phyloP scores from a whole-genome alignment of 345 rosid genomes.

The Citrus trifoliata region DNA sequence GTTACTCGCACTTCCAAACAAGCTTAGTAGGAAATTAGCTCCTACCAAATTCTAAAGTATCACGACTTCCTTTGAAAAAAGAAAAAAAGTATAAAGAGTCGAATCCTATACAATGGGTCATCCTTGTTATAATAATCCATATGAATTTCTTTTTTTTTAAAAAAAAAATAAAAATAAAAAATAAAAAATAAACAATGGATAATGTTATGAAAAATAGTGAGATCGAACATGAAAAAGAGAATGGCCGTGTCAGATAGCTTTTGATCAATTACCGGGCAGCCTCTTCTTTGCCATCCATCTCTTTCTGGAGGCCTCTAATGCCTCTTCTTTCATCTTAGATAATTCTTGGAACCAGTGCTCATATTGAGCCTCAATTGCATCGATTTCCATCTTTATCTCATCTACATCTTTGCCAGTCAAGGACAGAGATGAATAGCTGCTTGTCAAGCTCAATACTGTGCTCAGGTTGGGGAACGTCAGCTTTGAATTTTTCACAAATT shows the following conservation, averaged over 20 bases:
- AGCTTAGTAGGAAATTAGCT: neutral
- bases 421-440: conserved; percentile 32
- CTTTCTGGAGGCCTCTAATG: conserved; percentile 55
- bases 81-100: neutral
- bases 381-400: conserved; percentile 56
- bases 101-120: conserved; percentile 7
- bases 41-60: neutral
- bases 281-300: conserved; percentile 55
- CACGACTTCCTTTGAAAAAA: conserved; percentile 12
- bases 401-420: conserved; percentile 29
- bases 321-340: conserved; percentile 63
- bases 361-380: conserved; percentile 63
- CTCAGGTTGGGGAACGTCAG: conserved; percentile 26
- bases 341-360: conserved; percentile 57
- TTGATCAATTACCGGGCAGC: conserved; percentile 14
- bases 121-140: neutral
- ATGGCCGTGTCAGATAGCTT: neutral
- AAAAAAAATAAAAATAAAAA: too few species aligned
- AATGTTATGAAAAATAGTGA: neutral
- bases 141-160: too few species aligned
- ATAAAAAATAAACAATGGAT: neutral
- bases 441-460: conserved; percentile 31
- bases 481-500: conserved; percentile 22
- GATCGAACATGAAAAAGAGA: neutral
- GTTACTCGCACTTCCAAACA: neutral